phyloP scores from a whole-genome alignment of 306 rosid genomes.

The Leucaena leucocephala region DNA sequence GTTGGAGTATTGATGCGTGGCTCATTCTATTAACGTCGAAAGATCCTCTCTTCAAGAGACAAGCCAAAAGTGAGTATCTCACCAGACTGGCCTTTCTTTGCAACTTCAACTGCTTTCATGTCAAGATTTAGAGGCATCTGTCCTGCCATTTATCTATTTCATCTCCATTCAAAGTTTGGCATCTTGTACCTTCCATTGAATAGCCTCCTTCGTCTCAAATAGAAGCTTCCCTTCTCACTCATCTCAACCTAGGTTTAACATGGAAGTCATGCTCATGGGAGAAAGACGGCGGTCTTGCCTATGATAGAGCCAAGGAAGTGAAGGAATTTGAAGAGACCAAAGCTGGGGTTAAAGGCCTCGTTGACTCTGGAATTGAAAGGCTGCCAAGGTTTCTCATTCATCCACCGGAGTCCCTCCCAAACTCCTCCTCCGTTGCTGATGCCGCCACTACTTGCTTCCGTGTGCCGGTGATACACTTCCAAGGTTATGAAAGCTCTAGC shows the following conservation, averaged over 20 bases:
- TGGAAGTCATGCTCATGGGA: constrained; percentile 28
- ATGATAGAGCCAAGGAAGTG: constrained; percentile 68
- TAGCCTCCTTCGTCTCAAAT: constrained; percentile 33
- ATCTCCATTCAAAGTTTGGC: constrained; percentile 34
- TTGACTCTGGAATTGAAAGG: constrained; percentile 58
- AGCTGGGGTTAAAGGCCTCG: constrained; percentile 78
- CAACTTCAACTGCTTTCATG: constrained; percentile 14
- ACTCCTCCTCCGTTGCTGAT: not conserved
- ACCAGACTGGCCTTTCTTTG: constrained; percentile 42
- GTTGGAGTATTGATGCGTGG: constrained; percentile 13
- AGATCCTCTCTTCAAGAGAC: constrained; percentile 11
- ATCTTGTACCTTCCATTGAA: constrained; percentile 45
- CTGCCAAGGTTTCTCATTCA: constrained; percentile 70
- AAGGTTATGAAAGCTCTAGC: constrained; percentile 37
- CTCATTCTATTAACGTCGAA: constrained; percentile 7
- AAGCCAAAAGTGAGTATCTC: constrained; percentile 46
- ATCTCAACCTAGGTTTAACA: constrained; percentile 26
- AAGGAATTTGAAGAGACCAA: constrained; percentile 71
- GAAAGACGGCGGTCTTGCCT: constrained; percentile 27
- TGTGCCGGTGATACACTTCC: constrained; percentile 68
- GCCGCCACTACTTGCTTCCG: constrained; percentile 13
- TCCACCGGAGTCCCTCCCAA: constrained; percentile 42
- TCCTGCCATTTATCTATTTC: constrained; percentile 2
- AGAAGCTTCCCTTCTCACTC: constrained; percentile 15
- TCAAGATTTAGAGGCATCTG: constrained; percentile 38